Base-by-base conservation (phyloP, 129 eudicot species). In the Tagetes erecta region DNA sequence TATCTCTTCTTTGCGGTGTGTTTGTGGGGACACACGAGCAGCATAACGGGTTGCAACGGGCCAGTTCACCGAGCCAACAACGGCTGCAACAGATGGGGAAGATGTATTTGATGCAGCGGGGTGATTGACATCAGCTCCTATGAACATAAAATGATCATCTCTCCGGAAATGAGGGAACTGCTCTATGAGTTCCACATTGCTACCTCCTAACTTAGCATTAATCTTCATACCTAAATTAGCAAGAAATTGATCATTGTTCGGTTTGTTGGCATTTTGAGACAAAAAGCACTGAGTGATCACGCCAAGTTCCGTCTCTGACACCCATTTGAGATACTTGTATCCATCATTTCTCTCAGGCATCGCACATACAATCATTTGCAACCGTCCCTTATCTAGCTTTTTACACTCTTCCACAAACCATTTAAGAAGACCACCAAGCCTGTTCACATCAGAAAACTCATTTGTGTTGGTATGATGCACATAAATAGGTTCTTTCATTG, bases 61-160 rank as follows among this genome's bases (percentile, higher is more conserved):
- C 52, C 85, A 82, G 58, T 88, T 86, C 3, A 86, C 69, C 2
- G 97, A 77, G 31, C 84, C 95, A 8, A 88, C 97, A 56, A 91
- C 87, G 1, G 90, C 95, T 9, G 95, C 95, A 3, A 91, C 80
- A 0, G 97, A 91, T 4, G 97, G 95, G 59, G 88, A 78, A 5
- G 75, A 33, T 5, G 5, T 3, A 57, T 91, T 85, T 31, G 33
- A 6, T 8, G 86, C 75, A 0, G 80, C 83, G 1, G 92, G 95
- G 58, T 91, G 97, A 76, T 88, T 88, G 3, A 91, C 97, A 73
- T 91, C 95, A 3, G 88, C 97, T 20, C 97, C 95, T 1, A 91
- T 75, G 30, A 91, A 83, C 97, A 91, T 91, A 3, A 82, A 86
- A 13, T 66, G 85, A 11, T 85, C 85, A 13, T 39, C 70, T 13